phyloP scores from a whole-genome alignment of 1,284 basidiomycete species.

The Coriolopsis trogii region DNA sequence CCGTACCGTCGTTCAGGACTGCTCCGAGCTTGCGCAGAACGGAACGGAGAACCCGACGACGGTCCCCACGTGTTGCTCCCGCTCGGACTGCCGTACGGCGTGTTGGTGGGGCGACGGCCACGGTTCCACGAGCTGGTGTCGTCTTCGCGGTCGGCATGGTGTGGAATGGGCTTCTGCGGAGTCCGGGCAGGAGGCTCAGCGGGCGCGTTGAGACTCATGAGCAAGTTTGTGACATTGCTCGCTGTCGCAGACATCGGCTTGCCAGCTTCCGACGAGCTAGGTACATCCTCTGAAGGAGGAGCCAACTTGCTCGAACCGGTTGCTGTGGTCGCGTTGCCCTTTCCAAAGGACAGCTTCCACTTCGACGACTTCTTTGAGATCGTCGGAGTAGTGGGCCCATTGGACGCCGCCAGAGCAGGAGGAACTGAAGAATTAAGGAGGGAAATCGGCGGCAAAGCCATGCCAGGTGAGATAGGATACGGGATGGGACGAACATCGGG shows the following conservation, averaged over 20 bases:
- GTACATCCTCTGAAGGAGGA: constrained; percentile 48
- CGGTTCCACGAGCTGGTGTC: constrained; percentile 33
- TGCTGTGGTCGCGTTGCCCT: constrained; percentile 41
- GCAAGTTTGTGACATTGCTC: constrained; percentile 67
- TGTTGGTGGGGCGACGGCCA: constrained; percentile 26
- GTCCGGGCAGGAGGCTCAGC: constrained; percentile 27
- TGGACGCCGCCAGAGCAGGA: constrained; percentile 16
- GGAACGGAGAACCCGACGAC: constrained; percentile 22
- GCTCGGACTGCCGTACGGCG: constrained; percentile 26
- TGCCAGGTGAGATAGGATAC: constrained; percentile 16
- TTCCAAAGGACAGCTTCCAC: constrained; percentile 79
- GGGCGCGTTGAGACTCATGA: constrained; percentile 66
- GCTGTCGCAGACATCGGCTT: constrained; percentile 59
- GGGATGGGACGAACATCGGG: constrained; percentile 12
- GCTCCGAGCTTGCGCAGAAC: constrained; percentile 12
- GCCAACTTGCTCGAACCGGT: constrained; percentile 28
- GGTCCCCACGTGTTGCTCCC: constrained; percentile 37
- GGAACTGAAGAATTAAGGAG: constrained; percentile 28
- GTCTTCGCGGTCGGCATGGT: constrained; percentile 8
- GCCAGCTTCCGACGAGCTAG: constrained; percentile 18
- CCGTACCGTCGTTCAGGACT: constrained; percentile 25
- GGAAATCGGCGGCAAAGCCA: constrained; percentile 20
- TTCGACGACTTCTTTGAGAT: constrained; percentile 77
- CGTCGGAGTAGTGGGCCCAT: constrained; percentile 31
- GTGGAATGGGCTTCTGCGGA: constrained; percentile 17